phyloP scores from a whole-genome alignment of 2,329 filamentous ascomycete genomes.

The Domatiomyces globalis region DNA sequence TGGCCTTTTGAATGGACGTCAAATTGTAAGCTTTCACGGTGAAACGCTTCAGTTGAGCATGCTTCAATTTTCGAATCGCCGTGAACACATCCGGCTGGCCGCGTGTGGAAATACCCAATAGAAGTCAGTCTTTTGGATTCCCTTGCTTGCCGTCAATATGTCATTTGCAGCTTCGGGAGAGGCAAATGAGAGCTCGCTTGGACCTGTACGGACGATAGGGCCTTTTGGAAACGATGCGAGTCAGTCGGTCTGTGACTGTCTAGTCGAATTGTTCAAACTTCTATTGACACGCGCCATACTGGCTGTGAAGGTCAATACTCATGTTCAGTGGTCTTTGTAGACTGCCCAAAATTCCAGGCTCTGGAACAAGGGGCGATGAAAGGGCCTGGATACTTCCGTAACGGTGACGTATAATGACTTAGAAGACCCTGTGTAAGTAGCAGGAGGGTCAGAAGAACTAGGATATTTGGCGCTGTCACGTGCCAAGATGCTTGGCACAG shows the following conservation, averaged over 20 bases:
- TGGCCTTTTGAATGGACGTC: constrained; percentile 17
- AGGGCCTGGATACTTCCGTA: constrained; percentile 31
- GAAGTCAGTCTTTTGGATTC: constrained; percentile 40
- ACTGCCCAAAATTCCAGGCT: constrained; percentile 29
- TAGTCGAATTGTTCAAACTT: not conserved
- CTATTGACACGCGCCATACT: constrained; percentile 23
- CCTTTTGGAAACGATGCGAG: constrained; percentile 12
- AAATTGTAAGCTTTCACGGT: constrained; percentile 20
- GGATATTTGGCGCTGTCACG: too few relatives aligned
- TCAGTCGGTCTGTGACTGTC: not conserved
- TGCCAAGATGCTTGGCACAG: too few relatives aligned
- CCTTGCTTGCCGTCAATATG: constrained; percentile 37
- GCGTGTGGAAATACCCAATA: constrained; percentile 40
- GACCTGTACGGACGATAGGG: constrained; percentile 36
- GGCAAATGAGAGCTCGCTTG: constrained; percentile 35
- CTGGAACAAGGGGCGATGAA: constrained; percentile 28
- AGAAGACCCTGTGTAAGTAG: constrained; percentile 21
- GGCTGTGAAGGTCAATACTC: constrained; percentile 26
- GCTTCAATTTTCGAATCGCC: constrained; percentile 39
- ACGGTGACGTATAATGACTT: constrained; percentile 35
- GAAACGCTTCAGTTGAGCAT: constrained; percentile 41
- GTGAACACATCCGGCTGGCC: constrained; percentile 40
- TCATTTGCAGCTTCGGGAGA: constrained; percentile 33
- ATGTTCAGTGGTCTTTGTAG: constrained; percentile 26
- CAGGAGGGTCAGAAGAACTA: constrained; percentile 12